Evolutionary conservation across 768 basidiomycete species (phyloP), one percentile per base, ranked within the genome.

Genomic region (Gymnopilus dilepis): DNA sequence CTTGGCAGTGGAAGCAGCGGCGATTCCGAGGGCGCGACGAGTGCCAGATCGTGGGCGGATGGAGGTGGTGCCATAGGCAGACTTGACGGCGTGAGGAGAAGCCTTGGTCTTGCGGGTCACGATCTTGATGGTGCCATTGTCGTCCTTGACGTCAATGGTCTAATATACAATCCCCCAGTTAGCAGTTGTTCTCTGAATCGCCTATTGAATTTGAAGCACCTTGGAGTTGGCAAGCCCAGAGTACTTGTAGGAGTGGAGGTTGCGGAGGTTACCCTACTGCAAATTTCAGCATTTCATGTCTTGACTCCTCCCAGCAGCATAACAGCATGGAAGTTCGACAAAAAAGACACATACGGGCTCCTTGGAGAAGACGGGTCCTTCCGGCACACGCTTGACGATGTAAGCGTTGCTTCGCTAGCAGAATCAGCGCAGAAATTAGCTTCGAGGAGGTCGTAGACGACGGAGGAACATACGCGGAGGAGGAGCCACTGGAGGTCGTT

Each of bases 401-500:
- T 89, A 94, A 65, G 93, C 90, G 84, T 90, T 95, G 82, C 84
- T 80, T 69, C 91, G 87, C 90, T 95, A 73, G 12, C 62, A 62
- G 58, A 28, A 21, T 41, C 4, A 42, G 11, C 21, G 22, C 15
- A 58, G 51, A 47, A 38, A 48, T 51, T 38, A 48, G 31, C 34
- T n/a, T 53, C 30, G 9, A 52, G 24, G 33, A 17, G 22, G 52
- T 62, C 37, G 59, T 61, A n/a, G 5, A 40, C 24, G 22, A 26
- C 7, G 34, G 6, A 42, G 8, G 55, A 45, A 86, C 90, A 73
- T 72, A 93, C 92, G 73, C 92, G 92, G 75, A 93, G 78, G 64
- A 97, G 89, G 75, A 95, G 89, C 95, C 95, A 97, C 81, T 95
- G 86, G 77, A 97, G 92, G 76, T 96, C 94, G 82, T 80, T 73